A percentile compares a stretch with the other conserved stretches of the same genome.
phyloP scores from a whole-genome alignment of 768 basidiomycete genomes.

The Leccinum rimulosum region DNA sequence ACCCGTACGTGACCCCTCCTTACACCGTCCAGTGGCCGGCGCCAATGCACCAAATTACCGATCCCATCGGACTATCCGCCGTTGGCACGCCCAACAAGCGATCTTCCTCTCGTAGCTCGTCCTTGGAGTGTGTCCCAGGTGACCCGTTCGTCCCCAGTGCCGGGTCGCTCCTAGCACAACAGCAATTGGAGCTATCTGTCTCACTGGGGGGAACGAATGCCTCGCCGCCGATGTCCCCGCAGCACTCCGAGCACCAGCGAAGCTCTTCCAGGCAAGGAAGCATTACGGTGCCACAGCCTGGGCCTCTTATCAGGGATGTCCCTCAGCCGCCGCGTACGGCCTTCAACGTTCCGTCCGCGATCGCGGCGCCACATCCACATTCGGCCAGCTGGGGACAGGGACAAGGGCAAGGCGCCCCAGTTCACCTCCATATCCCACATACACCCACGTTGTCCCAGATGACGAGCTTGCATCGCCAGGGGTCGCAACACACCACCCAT shows the following conservation, averaged over 20 bases:
- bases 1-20: conserved; percentile 19
- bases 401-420: conserved; percentile 2
- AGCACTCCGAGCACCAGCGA: conserved; percentile 12
- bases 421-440: conserved; percentile 3
- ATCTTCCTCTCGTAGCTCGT: conserved; percentile 22
- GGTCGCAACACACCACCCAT: conserved; percentile 13
- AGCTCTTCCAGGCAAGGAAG: conserved; percentile 21
- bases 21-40: conserved; percentile 25
- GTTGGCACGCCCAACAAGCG: neutral
- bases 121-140: conserved; percentile 15
- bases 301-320: conserved; percentile 14
- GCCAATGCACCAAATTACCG: conserved; percentile 24
- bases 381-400: conserved; percentile 8
- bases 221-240: conserved; percentile 20
- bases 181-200: neutral
- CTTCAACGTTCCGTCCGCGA: conserved; percentile 10
- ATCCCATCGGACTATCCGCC: conserved; percentile 6
- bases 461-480: conserved; percentile 17
- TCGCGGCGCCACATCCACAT: conserved; percentile 17
- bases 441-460: conserved; percentile 5
- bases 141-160: conserved; percentile 12
- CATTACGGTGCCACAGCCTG: conserved; percentile 15
- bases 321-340: conserved; percentile 21
- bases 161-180: conserved; percentile 10
- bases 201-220: conserved; percentile 6